Evolutionary conservation across 2,329 filamentous ascomycete genomes (phyloP), one percentile per base, ranked within the genome.

Genomic region (Pezicula radicicola): DNA sequence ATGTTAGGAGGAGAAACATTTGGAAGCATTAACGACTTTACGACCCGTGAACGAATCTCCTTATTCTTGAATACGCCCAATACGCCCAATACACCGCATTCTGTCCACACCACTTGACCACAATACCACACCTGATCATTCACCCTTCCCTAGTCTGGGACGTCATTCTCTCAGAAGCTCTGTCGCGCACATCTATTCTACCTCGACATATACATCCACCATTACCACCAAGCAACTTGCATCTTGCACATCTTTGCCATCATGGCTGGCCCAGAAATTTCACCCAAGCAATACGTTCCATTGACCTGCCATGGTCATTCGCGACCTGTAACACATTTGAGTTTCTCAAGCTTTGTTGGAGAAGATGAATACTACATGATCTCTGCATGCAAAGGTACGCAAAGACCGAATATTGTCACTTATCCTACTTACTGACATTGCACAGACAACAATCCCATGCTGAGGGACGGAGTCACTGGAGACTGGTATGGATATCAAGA

Each of bases 401-500:
- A 21, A 36, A 21, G 37, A 44, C 30, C 41, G 15, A n/a, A 12
- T 28, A 33, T 19, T 2, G 35, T 39, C 41, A 19, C 42, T 28
- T 28, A 6, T 28, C 21, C 49, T 42, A 44, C 60, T 59, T 42
- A 44, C 60, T 59, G 39, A 63, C 51, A 25, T 63, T 18, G 54
- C 53, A 50, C 70, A 92, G 94, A 99, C 77, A 93, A 93, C 66
- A 97, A 97, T 69, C 94, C 94, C 47, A 97, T 97, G 92, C 87
- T 99, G 62, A 89, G 94, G 60, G 91, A 97, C 74, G 94, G 94
- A 57, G 82, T 95, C 55, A 99, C 93, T 45, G 94, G 94, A 53
- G 92, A 97, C 71, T 97, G 92, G 89, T 89, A 75, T 54, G 77
- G 21, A 60, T 45, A 15, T 45, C 16, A 46, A 54, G 50, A 33